These are phyloP conservation scores for Cochlearia excelsa DNA, from an alignment of 345 rosid genomes.

Conservation along the genomic window DNA sequence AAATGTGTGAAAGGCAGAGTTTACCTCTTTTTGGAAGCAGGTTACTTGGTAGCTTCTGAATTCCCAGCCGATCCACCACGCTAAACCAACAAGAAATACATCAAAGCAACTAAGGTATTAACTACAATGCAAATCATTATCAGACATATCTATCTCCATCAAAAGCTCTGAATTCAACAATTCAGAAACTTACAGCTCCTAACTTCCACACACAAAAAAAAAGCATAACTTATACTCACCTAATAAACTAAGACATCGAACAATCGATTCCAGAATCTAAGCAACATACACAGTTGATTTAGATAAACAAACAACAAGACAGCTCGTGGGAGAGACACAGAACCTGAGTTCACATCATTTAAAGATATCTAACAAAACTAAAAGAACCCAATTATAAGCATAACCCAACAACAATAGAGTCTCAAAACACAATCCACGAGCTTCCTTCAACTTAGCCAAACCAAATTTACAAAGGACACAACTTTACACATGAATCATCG, in stretches of 20 bases:
- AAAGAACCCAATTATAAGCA: no score
- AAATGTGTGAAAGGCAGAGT: background rate
- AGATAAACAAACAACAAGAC: no score
- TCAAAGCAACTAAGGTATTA: constrained; percentile 13
- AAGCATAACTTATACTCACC: background rate
- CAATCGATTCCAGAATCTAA: background rate
- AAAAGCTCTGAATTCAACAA: background rate
- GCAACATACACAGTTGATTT: no score
- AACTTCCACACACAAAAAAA: background rate
- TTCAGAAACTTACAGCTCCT: constrained; percentile 8
- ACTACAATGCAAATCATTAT: background rate
- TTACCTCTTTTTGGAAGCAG: constrained; percentile 76
- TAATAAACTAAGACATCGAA: constrained; percentile 6
- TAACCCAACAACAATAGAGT: no score
- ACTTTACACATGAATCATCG: no score
- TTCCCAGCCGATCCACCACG: constrained; percentile 58
- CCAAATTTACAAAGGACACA: background rate
- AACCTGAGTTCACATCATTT: no score
- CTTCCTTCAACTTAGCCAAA: no score
- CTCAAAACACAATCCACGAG: no score
- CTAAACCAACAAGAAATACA: constrained; percentile 39
- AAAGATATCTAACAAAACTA: no score
- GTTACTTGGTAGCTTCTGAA: constrained; percentile 59
- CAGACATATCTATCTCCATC: background rate
- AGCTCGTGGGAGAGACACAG: no score